phyloP scores from a whole-genome alignment of 2,329 filamentous ascomycete genomes.

The Pseudogymnoascus sp. region DNA sequence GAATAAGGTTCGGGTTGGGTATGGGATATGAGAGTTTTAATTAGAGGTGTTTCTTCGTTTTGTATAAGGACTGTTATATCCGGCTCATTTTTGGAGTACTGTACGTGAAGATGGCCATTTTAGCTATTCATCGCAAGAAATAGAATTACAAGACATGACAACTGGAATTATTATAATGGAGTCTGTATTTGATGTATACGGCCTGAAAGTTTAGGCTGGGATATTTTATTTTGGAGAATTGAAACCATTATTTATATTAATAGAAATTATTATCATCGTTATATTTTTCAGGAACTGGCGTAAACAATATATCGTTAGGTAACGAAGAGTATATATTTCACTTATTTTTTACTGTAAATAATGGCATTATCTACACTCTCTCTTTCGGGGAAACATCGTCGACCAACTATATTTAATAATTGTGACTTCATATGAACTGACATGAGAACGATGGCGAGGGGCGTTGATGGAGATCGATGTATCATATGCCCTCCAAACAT shows the following conservation, averaged over 20 bases:
- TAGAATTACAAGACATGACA: background rate
- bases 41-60: background rate
- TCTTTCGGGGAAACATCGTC: background rate
- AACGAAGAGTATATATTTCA: background rate
- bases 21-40: background rate
- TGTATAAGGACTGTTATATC: background rate
- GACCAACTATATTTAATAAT: background rate
- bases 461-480: background rate
- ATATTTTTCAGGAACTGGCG: background rate
- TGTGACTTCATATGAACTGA: background rate
- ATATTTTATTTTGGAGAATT: background rate
- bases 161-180: background rate
- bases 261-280: background rate
- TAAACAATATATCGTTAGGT: background rate
- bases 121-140: background rate
- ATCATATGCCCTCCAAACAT: background rate
- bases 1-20: background rate
- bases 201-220: background rate
- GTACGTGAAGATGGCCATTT: background rate
- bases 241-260: background rate
- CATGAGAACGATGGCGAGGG: background rate
- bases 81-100: background rate
- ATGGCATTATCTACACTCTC: background rate
- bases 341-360: background rate
- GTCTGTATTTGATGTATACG: background rate